Percentiles rank a stretch among this genome's conserved stretches.
These are phyloP conservation scores for Onygena corvina DNA, from an alignment of 2,329 filamentous ascomycete species.

Conservation along the genomic window DNA sequence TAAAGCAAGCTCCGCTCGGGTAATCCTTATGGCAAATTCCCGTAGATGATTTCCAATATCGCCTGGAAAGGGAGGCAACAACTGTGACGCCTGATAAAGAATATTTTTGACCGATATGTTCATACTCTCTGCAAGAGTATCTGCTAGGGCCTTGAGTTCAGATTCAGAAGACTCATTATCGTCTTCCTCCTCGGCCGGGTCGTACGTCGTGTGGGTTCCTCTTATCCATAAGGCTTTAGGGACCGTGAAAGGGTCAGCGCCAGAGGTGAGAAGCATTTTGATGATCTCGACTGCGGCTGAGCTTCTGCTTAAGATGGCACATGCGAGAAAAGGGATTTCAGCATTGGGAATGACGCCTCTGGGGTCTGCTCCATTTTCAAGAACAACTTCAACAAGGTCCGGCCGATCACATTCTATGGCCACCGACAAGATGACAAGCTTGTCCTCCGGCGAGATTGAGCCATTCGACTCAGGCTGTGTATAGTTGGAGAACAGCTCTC, in stretches of 20 bases:
- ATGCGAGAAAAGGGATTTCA: slow-evolving; percentile 11
- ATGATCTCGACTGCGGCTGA: slow-evolving; percentile 9
- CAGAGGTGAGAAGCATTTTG: slow-evolving; percentile 10
- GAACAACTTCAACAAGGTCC: slow-evolving; percentile 12
- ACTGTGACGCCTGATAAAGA: slow-evolving; percentile 8
- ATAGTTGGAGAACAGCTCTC: slow-evolving; percentile 6
- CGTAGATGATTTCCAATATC: background rate
- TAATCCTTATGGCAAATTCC: background rate
- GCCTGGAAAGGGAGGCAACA: background rate
- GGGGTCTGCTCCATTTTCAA: slow-evolving; percentile 14
- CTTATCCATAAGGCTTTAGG: slow-evolving; percentile 10
- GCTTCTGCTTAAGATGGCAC: slow-evolving; percentile 10
- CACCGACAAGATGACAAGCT: slow-evolving; percentile 10
- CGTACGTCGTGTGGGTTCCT: background rate
- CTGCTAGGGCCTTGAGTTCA: background rate
- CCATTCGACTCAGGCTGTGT: background rate
- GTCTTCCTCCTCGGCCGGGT: background rate
- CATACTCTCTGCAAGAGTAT: slow-evolving; percentile 2
- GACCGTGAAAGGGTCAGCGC: slow-evolving; percentile 13
- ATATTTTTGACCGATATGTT: slow-evolving; percentile 10
- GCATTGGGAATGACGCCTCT: slow-evolving; percentile 9
- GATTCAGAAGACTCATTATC: slow-evolving; percentile 7
- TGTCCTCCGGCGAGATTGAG: slow-evolving; percentile 7
- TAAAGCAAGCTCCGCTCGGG: slow-evolving; percentile 3
- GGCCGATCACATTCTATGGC: slow-evolving; percentile 9